phyloP scores from a whole-genome alignment of 306 rosid genomes.

The Casuarina equisetifolia region DNA sequence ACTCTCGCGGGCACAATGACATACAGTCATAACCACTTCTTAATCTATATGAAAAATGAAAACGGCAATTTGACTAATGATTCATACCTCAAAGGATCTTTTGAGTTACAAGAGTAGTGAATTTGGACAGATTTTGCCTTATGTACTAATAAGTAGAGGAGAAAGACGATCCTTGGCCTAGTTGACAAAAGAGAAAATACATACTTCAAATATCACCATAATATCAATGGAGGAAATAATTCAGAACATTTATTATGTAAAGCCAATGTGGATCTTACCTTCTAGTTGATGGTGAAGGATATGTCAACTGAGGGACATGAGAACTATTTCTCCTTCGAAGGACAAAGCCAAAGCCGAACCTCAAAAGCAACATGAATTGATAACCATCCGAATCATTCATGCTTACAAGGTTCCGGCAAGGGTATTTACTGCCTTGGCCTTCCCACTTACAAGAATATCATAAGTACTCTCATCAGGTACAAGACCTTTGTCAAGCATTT shows the following conservation, averaged over 20 bases:
- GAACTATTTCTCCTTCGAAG: background rate
- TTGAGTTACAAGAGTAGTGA: background rate
- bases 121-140: background rate
- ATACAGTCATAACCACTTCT: too few species aligned
- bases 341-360: background rate
- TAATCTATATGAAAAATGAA: too few species aligned
- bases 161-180: background rate
- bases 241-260: too few species aligned
- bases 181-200: too few species aligned
- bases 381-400: background rate
- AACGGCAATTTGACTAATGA: background rate
- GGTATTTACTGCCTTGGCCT: constrained; percentile 38
- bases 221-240: too few species aligned
- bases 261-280: background rate
- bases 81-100: background rate
- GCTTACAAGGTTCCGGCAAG: constrained; percentile 17
- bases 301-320: background rate
- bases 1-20: background rate
- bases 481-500: constrained; percentile 83
- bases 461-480: constrained; percentile 59
- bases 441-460: constrained; percentile 69
- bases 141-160: too few species aligned
- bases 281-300: background rate
- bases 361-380: constrained; percentile 4
- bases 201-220: too few species aligned